Evolutionary conservation across 192 early-diverging fungal species (phyloP), one percentile per base, ranked within the genome.

Genomic region (Podila minutissima): DNA sequence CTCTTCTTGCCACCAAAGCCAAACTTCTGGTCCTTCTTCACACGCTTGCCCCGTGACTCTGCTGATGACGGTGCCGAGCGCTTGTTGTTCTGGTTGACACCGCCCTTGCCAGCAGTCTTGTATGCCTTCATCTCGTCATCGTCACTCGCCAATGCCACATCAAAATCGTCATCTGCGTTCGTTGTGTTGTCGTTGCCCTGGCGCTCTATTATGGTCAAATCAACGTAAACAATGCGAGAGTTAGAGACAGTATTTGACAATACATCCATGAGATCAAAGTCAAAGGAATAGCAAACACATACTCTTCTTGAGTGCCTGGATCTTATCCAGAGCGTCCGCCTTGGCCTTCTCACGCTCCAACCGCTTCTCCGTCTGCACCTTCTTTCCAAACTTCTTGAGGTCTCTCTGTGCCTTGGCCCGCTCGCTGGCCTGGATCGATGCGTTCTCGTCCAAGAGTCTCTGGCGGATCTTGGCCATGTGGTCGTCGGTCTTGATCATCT

Each of bases 401-500:
- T 96, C 94, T 61, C 97, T 90, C 84, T 95, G 93, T 73, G 93
- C 93, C 62, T 92, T 90, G 46, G 94, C 94, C 32, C 95, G 89
- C 72, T 97, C 96, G 38, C 93, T 85, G 28, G 90, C 92, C 82
- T 95, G 90, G 66, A 97, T 92, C 32, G 83, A 77, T 67, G 93
- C 91, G 49, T 88, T 85, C 78, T 99, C 94, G 70, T 97, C 92
- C 67, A 97, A 83, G 70, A 99, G 87, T 70, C 86, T 86, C 82
- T 97, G 92, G 75, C 95, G 91, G 55, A 99, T 91, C 83, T 88
- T 92, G 60, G 88, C 88, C 97, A 99, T 99, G 69, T 97, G 97
- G 66, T 94, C 92, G 73, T 99, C 97, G 2, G 91, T 91, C 89
- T 99, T 99, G 75, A 99, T 89, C 97, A 99, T 99, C 86, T 99